phyloP scores from a whole-genome alignment of 2,329 filamentous ascomycete genomes.

The Fusarium clavum region DNA sequence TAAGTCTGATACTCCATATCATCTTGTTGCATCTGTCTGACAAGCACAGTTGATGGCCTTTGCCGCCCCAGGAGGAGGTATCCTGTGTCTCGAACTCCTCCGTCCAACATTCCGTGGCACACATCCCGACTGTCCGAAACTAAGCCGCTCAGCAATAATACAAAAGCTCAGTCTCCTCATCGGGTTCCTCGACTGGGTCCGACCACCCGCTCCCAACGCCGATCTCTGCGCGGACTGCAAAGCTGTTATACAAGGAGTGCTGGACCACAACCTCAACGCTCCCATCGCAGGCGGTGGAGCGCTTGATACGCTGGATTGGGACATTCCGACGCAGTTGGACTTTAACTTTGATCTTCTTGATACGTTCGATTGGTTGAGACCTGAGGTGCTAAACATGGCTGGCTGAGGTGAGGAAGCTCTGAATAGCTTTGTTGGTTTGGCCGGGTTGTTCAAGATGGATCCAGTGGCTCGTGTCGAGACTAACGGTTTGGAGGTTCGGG shows the following conservation, averaged over 20 bases:
- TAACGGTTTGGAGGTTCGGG: slow-evolving; percentile 52
- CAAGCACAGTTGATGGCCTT: slow-evolving; percentile 59
- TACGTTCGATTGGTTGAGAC: slow-evolving; percentile 61
- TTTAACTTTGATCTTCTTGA: slow-evolving; percentile 63
- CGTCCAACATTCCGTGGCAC: slow-evolving; percentile 54
- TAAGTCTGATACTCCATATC: slow-evolving; percentile 37
- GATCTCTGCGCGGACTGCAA: slow-evolving; percentile 61
- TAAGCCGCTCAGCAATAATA: slow-evolving; percentile 62
- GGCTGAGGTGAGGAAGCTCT: slow-evolving; percentile 29
- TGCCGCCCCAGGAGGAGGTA: slow-evolving; percentile 61
- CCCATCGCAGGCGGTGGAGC: slow-evolving; percentile 41
- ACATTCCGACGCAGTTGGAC: slow-evolving; percentile 46
- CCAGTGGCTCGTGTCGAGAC: slow-evolving; percentile 52
- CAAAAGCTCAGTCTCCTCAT: slow-evolving; percentile 64
- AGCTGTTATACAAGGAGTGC: slow-evolving; percentile 61
- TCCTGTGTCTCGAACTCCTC: slow-evolving; percentile 63
- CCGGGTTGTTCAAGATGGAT: slow-evolving; percentile 47
- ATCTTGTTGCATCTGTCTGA: background rate
- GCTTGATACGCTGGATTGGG: slow-evolving; percentile 51
- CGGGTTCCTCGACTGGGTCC: slow-evolving; percentile 64
- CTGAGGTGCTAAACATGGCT: slow-evolving; percentile 19
- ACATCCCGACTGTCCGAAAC: slow-evolving; percentile 49
- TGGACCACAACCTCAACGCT: slow-evolving; percentile 62
- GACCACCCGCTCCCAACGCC: slow-evolving; percentile 60
- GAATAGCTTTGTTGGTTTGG: slow-evolving; percentile 43